Evolutionary conservation across 192 early-diverging fungal species (phyloP).

Genomic region (Helicostylum pulchrum): DNA sequence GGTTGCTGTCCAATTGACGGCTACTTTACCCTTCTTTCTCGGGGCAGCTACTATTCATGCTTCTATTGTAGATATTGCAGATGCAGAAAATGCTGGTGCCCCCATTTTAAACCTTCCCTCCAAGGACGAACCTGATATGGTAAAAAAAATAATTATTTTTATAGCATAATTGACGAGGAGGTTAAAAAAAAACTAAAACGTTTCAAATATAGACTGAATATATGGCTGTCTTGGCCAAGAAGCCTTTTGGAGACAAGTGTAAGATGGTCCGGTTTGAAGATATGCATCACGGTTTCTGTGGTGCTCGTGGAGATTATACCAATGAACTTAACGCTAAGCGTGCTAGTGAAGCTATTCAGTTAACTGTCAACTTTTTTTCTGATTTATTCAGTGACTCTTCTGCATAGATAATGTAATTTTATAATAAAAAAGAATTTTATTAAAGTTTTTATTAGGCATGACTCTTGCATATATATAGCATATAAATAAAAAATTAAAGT

Average conservation of each 20-base stretch:
- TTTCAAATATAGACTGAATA: slow-evolving; percentile 27
- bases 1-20: slow-evolving; percentile 47
- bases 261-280: slow-evolving; percentile 53
- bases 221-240: slow-evolving; percentile 39
- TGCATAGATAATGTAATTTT: too few relatives aligned
- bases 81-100: slow-evolving; percentile 48
- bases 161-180: too few relatives aligned
- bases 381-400: slow-evolving; percentile 20
- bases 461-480: too few relatives aligned
- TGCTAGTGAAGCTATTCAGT: slow-evolving; percentile 49
- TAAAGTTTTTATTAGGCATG: too few relatives aligned
- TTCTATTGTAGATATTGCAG: slow-evolving; percentile 48
- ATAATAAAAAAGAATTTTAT: too few relatives aligned
- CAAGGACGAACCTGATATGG: slow-evolving; percentile 64
- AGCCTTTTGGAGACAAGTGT: slow-evolving; percentile 49
- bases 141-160: slow-evolving; percentile 27
- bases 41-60: slow-evolving; percentile 62
- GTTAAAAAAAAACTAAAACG: too few relatives aligned
- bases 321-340: slow-evolving; percentile 42
- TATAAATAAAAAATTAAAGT: too few relatives aligned
- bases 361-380: slow-evolving; percentile 48
- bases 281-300: slow-evolving; percentile 55
- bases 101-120: slow-evolving; percentile 60
- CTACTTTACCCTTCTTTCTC: slow-evolving; percentile 42
- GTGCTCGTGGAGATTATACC: slow-evolving; percentile 55